Base-by-base conservation (phyloP, 306 rosid species). In the Vigna mungo region DNA sequence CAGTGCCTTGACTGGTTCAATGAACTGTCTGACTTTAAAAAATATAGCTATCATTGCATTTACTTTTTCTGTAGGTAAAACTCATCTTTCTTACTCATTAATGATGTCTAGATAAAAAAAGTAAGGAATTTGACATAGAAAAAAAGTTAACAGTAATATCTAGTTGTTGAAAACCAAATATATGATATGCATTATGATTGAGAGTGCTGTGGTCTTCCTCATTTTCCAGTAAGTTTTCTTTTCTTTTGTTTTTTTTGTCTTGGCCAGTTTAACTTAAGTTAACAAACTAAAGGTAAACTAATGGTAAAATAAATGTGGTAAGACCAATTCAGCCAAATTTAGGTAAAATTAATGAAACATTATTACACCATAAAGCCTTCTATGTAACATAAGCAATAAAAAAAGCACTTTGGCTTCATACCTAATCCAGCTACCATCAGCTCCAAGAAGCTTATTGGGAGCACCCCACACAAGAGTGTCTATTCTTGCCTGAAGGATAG, bases 401-500 rank as follows among this genome's bases (percentile, higher is more conserved):
- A n/a, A 71, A 18, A 27, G 59, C 30, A 44, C 30, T 41, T 63
- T 62, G 64, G 81, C 66, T 17, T 62, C 85, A 62, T 87, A 92
- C 99, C 93, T 91, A 82, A 96, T 86, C 99, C 99, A 96, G 90
- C 98, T 92, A 61, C 99, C 99, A 81, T 96, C 99, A 46, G 99
- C 98, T 30, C 99, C 99, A 81, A 96, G 98, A 87, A 96, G 98
- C 87, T 89, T 96, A 84, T 96, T 96, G 46, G 99, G 99, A 77
- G 99, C 94, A 83, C 99, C 99, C 99, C 99, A 96, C 34, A 96
- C 99, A 62, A 96, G 83, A 52, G 89, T 86, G 43, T 80, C 86
- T 10, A 96, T 27, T 84, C 99, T 87, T 78, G 99, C 96, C 77
- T 92, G 98, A 64, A 89, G 91, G 69, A 96, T 92, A 62, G 99